A percentile compares a stretch with the other conserved stretches of the same genome.
These are phyloP conservation scores for Nepenthes mirabilis DNA, from an alignment of 148 eudicot genomes.

Conservation along the genomic window DNA sequence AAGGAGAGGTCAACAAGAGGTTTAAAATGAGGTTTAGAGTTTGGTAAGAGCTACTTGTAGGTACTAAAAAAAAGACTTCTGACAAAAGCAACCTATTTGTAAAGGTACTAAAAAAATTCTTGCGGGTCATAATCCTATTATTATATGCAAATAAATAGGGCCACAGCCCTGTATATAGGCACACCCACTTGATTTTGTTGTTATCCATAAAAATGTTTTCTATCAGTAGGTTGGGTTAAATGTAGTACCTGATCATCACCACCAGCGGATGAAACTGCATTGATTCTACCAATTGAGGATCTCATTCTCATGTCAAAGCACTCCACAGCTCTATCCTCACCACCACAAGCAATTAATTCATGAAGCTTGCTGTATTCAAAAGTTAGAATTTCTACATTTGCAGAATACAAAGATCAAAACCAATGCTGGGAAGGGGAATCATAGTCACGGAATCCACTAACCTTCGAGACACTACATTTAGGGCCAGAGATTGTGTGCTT, in stretches of 20 bases:
- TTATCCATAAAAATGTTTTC: too few species aligned
- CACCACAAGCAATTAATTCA: slow-evolving; percentile 93
- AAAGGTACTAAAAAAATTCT: too few species aligned
- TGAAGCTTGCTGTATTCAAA: slow-evolving; percentile 62
- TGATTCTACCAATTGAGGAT: slow-evolving; percentile 76
- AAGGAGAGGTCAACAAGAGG: too few species aligned
- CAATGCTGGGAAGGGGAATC: slow-evolving; percentile 1
- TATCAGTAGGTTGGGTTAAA: too few species aligned
- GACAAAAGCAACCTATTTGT: too few species aligned
- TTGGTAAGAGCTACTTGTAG: too few species aligned
- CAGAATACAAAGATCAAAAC: slow-evolving; percentile 3
- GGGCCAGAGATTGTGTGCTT: slow-evolving; percentile 70
- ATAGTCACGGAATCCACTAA: slow-evolving; percentile 11
- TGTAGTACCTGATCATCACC: slow-evolving; percentile 50
- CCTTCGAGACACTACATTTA: slow-evolving; percentile 92
- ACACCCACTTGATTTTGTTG: too few species aligned
- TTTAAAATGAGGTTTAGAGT: too few species aligned
- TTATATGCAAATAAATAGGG: too few species aligned
- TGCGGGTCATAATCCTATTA: too few species aligned
- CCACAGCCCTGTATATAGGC: too few species aligned
- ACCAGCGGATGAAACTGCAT: slow-evolving; percentile 50
- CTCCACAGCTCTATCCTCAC: slow-evolving; percentile 94
- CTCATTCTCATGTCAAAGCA: slow-evolving; percentile 87
- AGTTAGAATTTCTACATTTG: slow-evolving; percentile 7
- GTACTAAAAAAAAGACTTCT: too few species aligned